A percentile compares a stretch with the other conserved stretches of the same genome.
Evolutionary conservation across 768 basidiomycete species (phyloP).

Genomic region (Hortiboletus campestris): DNA sequence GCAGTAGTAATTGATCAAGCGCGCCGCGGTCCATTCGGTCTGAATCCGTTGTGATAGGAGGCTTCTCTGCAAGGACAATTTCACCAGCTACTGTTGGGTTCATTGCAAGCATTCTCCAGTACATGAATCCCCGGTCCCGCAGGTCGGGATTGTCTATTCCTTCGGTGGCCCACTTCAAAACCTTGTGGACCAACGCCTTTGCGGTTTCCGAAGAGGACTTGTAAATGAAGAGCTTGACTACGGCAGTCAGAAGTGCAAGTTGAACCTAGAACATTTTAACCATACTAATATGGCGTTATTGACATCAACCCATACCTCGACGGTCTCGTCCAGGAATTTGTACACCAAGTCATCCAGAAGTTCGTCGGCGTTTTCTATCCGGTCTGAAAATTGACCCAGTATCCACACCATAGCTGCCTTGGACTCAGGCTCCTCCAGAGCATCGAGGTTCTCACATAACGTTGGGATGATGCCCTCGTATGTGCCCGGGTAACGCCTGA

Average conservation of each 20-base stretch:
- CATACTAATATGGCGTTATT: background rate
- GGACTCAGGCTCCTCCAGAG: constrained; percentile 92
- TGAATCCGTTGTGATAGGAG: constrained; percentile 95
- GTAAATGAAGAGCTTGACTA: constrained; percentile 94
- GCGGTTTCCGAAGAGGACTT: constrained; percentile 79
- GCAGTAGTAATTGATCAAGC: constrained; percentile 89
- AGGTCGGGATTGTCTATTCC: constrained; percentile 98
- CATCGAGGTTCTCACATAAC: constrained; percentile 89
- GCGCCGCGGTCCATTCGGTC: constrained; percentile 97
- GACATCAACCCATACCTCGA: constrained; percentile 57
- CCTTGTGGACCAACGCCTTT: constrained; percentile 90
- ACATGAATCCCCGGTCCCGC: constrained; percentile 97
- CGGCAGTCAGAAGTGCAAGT: constrained; percentile 88
- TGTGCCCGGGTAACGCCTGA: constrained; percentile 92
- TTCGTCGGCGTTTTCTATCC: constrained; percentile 95
- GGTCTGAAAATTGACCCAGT: constrained; percentile 91
- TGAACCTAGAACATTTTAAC: constrained; percentile 64
- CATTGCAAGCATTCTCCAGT: constrained; percentile 95
- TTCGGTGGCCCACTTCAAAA: constrained; percentile 96
- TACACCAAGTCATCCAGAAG: constrained; percentile 89
- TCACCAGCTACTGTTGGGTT: constrained; percentile 86
- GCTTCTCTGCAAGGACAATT: constrained; percentile 91
- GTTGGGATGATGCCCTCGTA: constrained; percentile 96
- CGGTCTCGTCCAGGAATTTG: constrained; percentile 89
- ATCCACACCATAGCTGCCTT: constrained; percentile 99